These are phyloP conservation scores for Globisporangium paroecandrum DNA, from an alignment of 352 stramenopile species.

Conservation along the genomic window DNA sequence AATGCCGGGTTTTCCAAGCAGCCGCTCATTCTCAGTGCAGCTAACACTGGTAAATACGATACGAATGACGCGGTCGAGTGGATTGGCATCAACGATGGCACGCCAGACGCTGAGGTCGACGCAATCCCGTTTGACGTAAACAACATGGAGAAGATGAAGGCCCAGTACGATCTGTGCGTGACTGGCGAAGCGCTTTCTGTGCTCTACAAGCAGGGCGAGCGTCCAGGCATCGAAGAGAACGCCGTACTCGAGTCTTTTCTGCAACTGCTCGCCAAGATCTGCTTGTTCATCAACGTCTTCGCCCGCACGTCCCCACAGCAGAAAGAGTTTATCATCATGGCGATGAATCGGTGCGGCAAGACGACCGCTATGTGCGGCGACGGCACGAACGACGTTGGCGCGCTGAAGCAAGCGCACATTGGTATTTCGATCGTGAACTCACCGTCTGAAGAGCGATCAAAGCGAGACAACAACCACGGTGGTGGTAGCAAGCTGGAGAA, in stretches of 20 bases:
- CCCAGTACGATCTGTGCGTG: conserved; percentile 33
- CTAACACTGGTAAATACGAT: neutral
- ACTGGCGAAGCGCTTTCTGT: conserved; percentile 31
- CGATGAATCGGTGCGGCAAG: conserved; percentile 83
- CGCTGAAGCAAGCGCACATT: conserved; percentile 89
- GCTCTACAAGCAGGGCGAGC: conserved; percentile 16
- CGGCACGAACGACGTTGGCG: conserved; percentile 94
- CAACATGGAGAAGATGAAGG: conserved; percentile 14
- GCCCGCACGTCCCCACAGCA: conserved; percentile 89
- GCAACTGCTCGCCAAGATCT: conserved; percentile 22
- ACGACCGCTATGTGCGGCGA: conserved; percentile 95
- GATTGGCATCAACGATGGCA: conserved; percentile 26
- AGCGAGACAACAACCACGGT: neutral
- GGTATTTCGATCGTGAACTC: conserved; percentile 92
- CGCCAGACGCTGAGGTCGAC: conserved; percentile 11
- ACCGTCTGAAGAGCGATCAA: conserved; percentile 7
- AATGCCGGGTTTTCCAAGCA: conserved; percentile 21
- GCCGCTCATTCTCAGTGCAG: conserved; percentile 24
- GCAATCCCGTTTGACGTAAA: conserved; percentile 19
- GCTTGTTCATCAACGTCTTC: conserved; percentile 76
- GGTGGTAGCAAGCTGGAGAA: conserved; percentile 17
- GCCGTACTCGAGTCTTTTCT: conserved; percentile 29
- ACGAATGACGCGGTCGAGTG: conserved; percentile 23
- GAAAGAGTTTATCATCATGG: conserved; percentile 90
- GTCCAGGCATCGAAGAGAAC: conserved; percentile 19